phyloP scores from a whole-genome alignment of 176 grass and related monocot genomes.

The Ensete ventricosum region DNA sequence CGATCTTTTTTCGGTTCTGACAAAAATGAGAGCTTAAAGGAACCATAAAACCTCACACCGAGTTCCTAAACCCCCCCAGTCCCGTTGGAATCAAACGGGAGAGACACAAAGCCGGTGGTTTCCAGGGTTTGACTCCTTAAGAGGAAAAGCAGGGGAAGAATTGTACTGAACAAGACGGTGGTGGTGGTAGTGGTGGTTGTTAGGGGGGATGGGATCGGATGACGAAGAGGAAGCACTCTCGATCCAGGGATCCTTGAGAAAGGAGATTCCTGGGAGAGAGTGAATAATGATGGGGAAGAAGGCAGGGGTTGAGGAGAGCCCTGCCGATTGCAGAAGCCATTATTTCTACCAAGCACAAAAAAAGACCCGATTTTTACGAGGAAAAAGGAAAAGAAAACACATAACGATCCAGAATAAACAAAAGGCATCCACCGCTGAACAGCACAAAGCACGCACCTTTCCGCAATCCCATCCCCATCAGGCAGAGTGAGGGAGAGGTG shows the following conservation, averaged over 20 bases:
- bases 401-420: constrained; percentile 12
- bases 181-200: not conserved
- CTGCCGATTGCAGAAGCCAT: constrained; percentile 12
- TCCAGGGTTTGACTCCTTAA: not conserved
- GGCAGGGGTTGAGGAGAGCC: constrained; percentile 6
- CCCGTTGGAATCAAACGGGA: too few relatives aligned
- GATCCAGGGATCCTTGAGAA: constrained; percentile 31
- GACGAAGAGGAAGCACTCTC: not conserved
- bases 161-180: not conserved
- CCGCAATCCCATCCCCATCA: not conserved
- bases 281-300: constrained; percentile 20
- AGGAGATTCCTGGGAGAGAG: constrained; percentile 24
- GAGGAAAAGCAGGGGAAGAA: not conserved
- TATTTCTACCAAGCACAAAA: constrained; percentile 1
- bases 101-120: not conserved
- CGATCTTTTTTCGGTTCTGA: not conserved
- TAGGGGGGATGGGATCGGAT: too few relatives aligned
- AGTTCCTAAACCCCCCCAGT: too few relatives aligned
- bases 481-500: too few relatives aligned
- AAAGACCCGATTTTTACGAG: not conserved
- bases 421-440: constrained; percentile 1
- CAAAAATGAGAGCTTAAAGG: not conserved
- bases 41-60: not conserved
- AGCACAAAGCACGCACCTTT: constrained; percentile 18
- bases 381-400: not conserved